Evolutionary conservation across 805 yeast species (phyloP).

Genomic region (Hyphopichia homilentoma): DNA sequence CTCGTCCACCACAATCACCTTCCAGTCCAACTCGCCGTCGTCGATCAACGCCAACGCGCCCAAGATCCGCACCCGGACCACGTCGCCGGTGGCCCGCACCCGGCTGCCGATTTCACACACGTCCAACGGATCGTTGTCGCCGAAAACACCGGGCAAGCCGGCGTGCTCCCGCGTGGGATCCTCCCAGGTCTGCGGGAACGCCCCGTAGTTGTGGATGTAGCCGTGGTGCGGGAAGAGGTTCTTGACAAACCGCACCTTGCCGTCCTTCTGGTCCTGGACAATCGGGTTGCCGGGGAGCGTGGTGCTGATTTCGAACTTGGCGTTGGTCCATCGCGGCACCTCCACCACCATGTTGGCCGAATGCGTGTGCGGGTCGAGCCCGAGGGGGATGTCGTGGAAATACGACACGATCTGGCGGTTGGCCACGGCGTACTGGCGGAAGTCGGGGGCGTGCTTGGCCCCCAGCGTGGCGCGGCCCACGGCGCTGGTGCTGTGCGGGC

Average conservation of each 20-base stretch:
- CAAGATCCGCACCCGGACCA: slow-evolving; percentile 84
- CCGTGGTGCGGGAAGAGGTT: slow-evolving; percentile 83
- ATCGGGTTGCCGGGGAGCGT: slow-evolving; percentile 66
- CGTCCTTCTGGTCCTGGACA: slow-evolving; percentile 74
- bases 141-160: slow-evolving; percentile 42
- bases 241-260: slow-evolving; percentile 68
- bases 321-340: slow-evolving; percentile 70
- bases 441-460: slow-evolving; percentile 29
- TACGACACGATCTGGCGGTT: slow-evolving; percentile 49
- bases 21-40: slow-evolving; percentile 90
- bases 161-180: slow-evolving; percentile 61
- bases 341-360: slow-evolving; percentile 47
- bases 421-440: slow-evolving; percentile 42
- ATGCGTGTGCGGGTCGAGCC: slow-evolving; percentile 32
- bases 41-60: slow-evolving; percentile 95
- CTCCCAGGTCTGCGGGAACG: slow-evolving; percentile 95
- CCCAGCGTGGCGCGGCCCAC: too few relatives aligned
- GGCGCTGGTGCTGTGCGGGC: neutral
- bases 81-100: slow-evolving; percentile 64
- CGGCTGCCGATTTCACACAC: slow-evolving; percentile 85
- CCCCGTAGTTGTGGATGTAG: slow-evolving; percentile 84
- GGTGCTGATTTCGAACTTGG: slow-evolving; percentile 73
- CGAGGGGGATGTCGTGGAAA: slow-evolving; percentile 71
- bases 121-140: slow-evolving; percentile 47
- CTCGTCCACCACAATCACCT: slow-evolving; percentile 78